phyloP scores from a whole-genome alignment of 108 stramenopile genomes.

The Bacterosira constricta region DNA sequence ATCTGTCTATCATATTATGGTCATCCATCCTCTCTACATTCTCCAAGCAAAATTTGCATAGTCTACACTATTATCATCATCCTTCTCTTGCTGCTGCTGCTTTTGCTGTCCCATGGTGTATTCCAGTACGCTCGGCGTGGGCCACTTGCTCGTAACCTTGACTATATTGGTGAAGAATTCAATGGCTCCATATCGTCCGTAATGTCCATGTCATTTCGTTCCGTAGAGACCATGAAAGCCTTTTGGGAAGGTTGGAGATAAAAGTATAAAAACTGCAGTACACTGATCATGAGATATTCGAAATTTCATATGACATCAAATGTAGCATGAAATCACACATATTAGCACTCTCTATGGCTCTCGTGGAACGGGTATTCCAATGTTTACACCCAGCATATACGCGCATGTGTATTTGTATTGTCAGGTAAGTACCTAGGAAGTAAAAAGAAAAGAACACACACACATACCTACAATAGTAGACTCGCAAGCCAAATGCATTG shows the following conservation, averaged over 20 bases:
- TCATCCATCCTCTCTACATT: too few species aligned
- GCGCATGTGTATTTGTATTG: background rate
- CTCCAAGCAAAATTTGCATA: too few species aligned
- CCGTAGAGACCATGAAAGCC: conserved; percentile 56
- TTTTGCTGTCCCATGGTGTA: conserved; percentile 19
- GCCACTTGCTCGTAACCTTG: conserved; percentile 94
- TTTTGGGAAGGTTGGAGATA: background rate
- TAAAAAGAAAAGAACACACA: background rate
- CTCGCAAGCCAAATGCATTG: too few species aligned
- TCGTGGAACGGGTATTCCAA: conserved; percentile 89
- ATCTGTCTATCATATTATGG: too few species aligned
- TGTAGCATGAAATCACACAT: background rate
- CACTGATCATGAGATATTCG: too few species aligned
- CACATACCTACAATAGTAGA: too few species aligned
- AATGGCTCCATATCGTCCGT: conserved; percentile 94
- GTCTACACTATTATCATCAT: conserved; percentile 34
- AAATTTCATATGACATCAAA: too few species aligned
- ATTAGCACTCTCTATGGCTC: conserved; percentile 86
- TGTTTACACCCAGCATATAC: conserved; percentile 87
- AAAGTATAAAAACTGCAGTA: background rate
- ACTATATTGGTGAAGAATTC: conserved; percentile 97
- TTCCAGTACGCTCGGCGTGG: conserved; percentile 36
- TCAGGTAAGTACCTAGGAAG: too few species aligned
- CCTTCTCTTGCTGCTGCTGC: background rate
- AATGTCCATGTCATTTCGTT: conserved; percentile 90